Conservation (phyloP, 2,329 filamentous ascomycete genomes). For the Botrytis sinoallii region DNA sequence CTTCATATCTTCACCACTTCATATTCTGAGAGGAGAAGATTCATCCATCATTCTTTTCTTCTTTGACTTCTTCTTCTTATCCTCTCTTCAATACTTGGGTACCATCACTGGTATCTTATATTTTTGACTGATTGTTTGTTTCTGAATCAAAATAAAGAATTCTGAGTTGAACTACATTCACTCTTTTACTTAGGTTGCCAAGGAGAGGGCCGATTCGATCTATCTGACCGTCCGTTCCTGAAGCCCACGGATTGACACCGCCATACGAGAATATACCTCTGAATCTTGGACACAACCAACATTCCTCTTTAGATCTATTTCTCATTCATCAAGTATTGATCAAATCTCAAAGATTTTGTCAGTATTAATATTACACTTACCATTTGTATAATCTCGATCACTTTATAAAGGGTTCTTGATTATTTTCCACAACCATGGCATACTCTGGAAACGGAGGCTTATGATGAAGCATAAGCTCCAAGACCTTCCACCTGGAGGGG, state of each 20-base stretch:
- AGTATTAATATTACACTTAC: not conserved
- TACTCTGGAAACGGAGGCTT: conserved; percentile 61
- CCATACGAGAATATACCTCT: not conserved
- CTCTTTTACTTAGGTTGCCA: not conserved
- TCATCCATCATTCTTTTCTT: not conserved
- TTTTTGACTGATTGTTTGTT: not conserved
- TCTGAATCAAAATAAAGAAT: not conserved
- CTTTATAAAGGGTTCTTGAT: not conserved
- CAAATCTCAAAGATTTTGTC: not conserved
- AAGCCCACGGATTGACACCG: not conserved
- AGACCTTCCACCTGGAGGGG: conserved; percentile 56
- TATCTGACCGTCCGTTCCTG: not conserved
- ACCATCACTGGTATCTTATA: not conserved
- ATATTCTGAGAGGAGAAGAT: not conserved
- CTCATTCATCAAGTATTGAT: not conserved
- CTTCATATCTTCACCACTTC: not conserved
- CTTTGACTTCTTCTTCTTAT: not conserved
- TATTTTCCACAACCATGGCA: conserved; percentile 49
- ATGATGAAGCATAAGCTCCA: conserved; percentile 64
- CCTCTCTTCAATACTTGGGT: not conserved
- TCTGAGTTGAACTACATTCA: not conserved
- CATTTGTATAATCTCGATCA: not conserved
- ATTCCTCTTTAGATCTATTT: not conserved
- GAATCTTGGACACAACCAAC: conserved; percentile 3
- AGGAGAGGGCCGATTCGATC: not conserved